A percentile compares a stretch with the other conserved stretches of the same genome.
Conservation (phyloP, 176 grass and related monocot genomes). For the Panicum miliaceum region DNA sequence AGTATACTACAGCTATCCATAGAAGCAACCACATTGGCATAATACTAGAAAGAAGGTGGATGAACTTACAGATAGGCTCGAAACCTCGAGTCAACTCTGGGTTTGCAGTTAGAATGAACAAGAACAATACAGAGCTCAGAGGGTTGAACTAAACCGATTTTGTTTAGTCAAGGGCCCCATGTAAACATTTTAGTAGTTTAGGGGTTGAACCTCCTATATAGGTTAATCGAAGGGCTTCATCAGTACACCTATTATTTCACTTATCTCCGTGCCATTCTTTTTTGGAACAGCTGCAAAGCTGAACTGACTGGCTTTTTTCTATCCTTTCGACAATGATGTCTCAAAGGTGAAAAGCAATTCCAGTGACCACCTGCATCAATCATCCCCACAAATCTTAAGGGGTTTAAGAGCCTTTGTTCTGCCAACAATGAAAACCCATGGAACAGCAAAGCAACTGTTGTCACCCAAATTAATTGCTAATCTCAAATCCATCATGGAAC, state of each 20-base stretch:
- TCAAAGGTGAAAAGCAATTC: neutral
- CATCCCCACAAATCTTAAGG: neutral
- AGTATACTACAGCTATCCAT: neutral
- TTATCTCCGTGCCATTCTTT: neutral
- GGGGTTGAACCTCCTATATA: neutral
- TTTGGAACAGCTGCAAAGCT: neutral
- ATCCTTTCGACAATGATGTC: neutral
- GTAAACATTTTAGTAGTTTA: neutral
- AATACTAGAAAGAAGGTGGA: slow-evolving; percentile 14
- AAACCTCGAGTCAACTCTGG: neutral
- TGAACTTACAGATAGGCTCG: neutral
- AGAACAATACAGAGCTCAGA: slow-evolving; percentile 2
- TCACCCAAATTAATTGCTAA: neutral
- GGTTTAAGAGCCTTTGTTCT: neutral
- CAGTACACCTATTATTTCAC: neutral
- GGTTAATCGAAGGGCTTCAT: neutral
- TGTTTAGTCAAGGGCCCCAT: neutral
- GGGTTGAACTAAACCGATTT: neutral
- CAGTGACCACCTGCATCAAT: neutral
- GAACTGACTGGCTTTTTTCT: neutral
- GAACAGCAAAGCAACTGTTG: neutral
- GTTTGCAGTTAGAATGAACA: neutral
- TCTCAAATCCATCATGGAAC: slow-evolving; percentile 3
- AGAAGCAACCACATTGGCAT: slow-evolving; percentile 11
- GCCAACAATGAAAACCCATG: neutral